Base-by-base conservation (phyloP, 2,329 filamentous ascomycete genomes). In the Dothiorella sarmentorum region DNA sequence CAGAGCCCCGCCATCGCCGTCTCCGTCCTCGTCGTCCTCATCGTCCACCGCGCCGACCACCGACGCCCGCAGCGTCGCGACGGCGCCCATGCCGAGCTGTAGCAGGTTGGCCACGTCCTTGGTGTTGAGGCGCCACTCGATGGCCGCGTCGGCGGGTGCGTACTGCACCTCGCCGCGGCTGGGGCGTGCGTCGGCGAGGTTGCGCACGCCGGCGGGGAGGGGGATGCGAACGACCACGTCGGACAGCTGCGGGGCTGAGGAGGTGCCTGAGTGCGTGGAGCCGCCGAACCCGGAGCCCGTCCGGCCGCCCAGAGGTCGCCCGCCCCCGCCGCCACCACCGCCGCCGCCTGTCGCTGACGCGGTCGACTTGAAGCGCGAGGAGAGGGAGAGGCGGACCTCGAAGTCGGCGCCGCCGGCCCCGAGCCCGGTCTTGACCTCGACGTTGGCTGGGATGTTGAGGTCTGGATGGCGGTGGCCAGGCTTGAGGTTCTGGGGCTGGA, bases 91-190 rank as follows among this genome's bases (percentile, higher is more conserved):
- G 1, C 82, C 81, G 0, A 70, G 73, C 3, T 71, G 61, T 63
- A 74, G 70, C 52, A 77, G 67, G 0, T 45, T 45, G 1, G 84
- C 81, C 2, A 91, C 80, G 59, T 96, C 91, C 73, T 91, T 92
- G 22, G 84, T 82, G 1, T 86, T 84, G 38, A 97, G 85, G 59
- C 86, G 83, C 93, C 93, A 97, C 72, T 96, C 89, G 7, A 97
- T 78, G 1, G 82, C 72, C 45, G 82, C 82, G 52, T 90, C 90
- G 2, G 85, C 85, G 0, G 88, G 85, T 56, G 84, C 88, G 75
- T 91, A 97, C 59, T 83, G 85, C 2, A 91, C 91, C 64, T 97
- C 93, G 63, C 86, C 93, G 63, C 85, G 86, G 64, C 85, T 89
- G 2, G 91, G 84, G 58, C 90, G 84, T 57, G 97, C 82, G 67